Evolutionary conservation across 2,329 filamentous ascomycete genomes (phyloP), one percentile per base, ranked within the genome.

Genomic region (Penicillium corylophilum): DNA sequence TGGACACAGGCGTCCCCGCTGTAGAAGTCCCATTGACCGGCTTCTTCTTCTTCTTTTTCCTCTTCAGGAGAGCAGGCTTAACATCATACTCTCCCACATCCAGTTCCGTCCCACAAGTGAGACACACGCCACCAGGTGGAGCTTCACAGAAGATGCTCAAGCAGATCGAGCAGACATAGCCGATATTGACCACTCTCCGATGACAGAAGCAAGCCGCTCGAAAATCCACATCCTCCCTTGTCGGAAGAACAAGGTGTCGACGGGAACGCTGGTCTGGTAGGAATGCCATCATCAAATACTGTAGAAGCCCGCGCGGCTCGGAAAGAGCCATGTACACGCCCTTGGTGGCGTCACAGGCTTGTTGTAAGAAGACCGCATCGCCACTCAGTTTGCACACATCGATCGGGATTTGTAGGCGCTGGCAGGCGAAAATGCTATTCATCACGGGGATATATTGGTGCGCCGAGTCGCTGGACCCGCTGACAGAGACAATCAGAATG

Each of bases 201-300:
- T 99, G 94, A 70, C 94, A 99, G 75, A 99, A 99, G 70, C 94
- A 99, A 3, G 94, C 94, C n/a, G 95, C 93, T 39, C 94, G 85
- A 70, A 99, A 99, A 74, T 99, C 95, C 39, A 99, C 91, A 40
- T 88, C 86, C 50, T 92, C 88, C 33, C 90, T 86, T 7, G 88
- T 90, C 0, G 94, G 92, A 4, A 87, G 77, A 38, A 96, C 81
- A 38, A 99, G 76, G 51, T 86, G 82, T 41, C 80, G 72, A 9
- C 86, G 76, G 20, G 82, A 81, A 13, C 77, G 79, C 53, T 83
- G 81, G 63, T 94, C 87, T 0, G 91, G 86, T n/a, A 90, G 74
- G 67, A 96, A 94, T 23, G 86, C 91, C 74, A 96, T 90, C 89
- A 97, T 95, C 53, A 99, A 82, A 68, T 96, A 96, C 58, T 95